These are phyloP conservation scores for Trichoderma erinaceum DNA, from an alignment of 495 filamentous ascomycete genomes.

Conservation along the genomic window DNA sequence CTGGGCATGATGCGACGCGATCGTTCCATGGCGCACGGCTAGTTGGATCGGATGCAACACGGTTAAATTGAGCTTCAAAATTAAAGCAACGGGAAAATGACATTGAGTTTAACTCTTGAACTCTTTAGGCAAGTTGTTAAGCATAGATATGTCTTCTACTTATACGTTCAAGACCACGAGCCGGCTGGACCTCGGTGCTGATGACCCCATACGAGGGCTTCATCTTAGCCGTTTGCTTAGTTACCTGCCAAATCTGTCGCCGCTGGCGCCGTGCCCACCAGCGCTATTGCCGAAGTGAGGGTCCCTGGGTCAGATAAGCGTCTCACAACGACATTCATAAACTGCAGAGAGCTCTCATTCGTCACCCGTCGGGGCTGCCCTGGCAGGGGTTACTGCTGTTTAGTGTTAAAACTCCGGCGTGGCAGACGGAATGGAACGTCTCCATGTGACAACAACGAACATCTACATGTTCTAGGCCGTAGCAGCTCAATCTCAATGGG, in stretches of 20 bases:
- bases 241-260: constrained; percentile 8
- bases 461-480: too few relatives aligned
- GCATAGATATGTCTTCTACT: neutral
- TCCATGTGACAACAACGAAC: neutral
- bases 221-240: neutral
- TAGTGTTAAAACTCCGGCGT: neutral
- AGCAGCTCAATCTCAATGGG: too few relatives aligned
- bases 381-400: neutral
- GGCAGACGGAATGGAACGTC: neutral
- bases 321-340: neutral
- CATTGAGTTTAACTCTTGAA: neutral
- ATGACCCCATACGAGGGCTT: constrained; percentile 4
- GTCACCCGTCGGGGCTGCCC: neutral
- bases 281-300: neutral
- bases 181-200: constrained; percentile 11
- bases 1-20: neutral
- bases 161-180: neutral
- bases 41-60: neutral
- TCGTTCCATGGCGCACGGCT: neutral
- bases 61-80: neutral
- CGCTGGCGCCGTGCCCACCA: neutral
- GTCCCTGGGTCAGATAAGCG: neutral
- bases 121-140: neutral
- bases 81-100: neutral
- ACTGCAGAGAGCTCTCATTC: neutral